Evolutionary conservation across 306 rosid genomes (phyloP).

Genomic region (Cicer arietinum): DNA sequence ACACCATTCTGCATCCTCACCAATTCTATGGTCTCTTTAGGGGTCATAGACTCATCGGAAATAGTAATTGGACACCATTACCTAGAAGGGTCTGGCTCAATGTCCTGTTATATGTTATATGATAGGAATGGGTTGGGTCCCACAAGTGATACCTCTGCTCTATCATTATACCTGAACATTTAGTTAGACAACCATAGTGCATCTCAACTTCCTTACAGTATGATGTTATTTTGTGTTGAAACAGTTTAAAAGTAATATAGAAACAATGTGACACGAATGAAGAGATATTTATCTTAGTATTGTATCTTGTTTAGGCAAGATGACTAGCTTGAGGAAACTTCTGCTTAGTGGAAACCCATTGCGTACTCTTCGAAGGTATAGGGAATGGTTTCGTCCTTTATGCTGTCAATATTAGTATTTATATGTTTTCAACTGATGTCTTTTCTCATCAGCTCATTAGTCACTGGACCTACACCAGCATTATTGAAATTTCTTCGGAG

Average conservation of each 20-base stretch:
- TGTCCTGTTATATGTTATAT: conserved; percentile 19
- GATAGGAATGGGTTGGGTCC: too few species aligned
- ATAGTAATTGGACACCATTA: conserved; percentile 8
- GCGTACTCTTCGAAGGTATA: conserved; percentile 89
- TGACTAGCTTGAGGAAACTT: conserved; percentile 90
- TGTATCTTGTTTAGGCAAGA: conserved; percentile 70
- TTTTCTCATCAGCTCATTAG: conserved; percentile 73
- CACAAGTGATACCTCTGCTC: too few species aligned
- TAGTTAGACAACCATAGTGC: conserved; percentile 9
- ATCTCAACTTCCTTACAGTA: conserved; percentile 32
- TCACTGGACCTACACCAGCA: conserved; percentile 83
- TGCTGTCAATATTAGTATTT: conserved; percentile 22
- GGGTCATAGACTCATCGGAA: background rate
- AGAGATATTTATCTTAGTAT: conserved; percentile 27
- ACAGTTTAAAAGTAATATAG: conserved; percentile 22
- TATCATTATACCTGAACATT: background rate
- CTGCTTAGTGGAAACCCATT: conserved; percentile 83
- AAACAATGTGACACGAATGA: conserved; percentile 25
- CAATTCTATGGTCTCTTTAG: conserved; percentile 14
- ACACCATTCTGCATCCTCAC: conserved; percentile 26
- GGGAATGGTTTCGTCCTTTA: conserved; percentile 35
- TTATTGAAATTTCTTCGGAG: conserved; percentile 77
- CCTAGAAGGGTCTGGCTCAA: conserved; percentile 13
- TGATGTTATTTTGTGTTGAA: conserved; percentile 28
- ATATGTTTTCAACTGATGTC: conserved; percentile 36